phyloP scores from a whole-genome alignment of 2,329 filamentous ascomycete species.

The Aspergillus proliferans region DNA sequence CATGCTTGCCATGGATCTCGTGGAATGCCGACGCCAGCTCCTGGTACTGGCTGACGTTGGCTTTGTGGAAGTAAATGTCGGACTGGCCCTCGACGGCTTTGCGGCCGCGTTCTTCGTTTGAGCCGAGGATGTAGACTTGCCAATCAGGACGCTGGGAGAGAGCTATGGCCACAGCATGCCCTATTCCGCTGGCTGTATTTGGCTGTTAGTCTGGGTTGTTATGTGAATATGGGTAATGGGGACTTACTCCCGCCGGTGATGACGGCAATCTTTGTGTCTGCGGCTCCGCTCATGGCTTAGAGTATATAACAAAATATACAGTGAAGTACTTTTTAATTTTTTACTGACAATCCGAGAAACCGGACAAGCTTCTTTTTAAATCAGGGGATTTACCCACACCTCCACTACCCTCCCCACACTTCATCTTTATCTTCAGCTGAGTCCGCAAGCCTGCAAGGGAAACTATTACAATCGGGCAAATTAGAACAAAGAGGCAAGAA shows the following conservation, averaged over 20 bases:
- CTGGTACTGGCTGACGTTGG: slow-evolving; percentile 33
- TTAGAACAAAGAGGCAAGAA: too few relatives aligned
- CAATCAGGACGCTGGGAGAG: slow-evolving; percentile 32
- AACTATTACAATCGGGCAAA: too few relatives aligned
- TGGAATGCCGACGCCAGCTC: slow-evolving; percentile 33
- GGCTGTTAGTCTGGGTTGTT: neutral
- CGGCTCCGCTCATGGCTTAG: neutral
- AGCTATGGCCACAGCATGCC: slow-evolving; percentile 36
- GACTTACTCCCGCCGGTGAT: slow-evolving; percentile 10
- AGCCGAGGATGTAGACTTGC: slow-evolving; percentile 37
- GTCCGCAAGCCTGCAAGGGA: too few relatives aligned
- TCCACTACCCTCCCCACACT: too few relatives aligned
- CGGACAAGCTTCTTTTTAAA: too few relatives aligned
- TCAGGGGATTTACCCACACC: too few relatives aligned
- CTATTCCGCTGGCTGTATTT: slow-evolving; percentile 37
- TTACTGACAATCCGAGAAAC: too few relatives aligned
- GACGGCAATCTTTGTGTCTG: slow-evolving; percentile 2
- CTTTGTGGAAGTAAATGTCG: slow-evolving; percentile 34
- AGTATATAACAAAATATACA: too few relatives aligned
- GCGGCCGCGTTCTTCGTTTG: slow-evolving; percentile 28
- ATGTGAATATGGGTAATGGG: neutral
- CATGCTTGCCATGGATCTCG: slow-evolving; percentile 26
- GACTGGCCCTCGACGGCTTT: slow-evolving; percentile 19
- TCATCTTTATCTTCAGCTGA: too few relatives aligned
- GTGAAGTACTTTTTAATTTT: too few relatives aligned